Evolutionary conservation across 495 filamentous ascomycete genomes (phyloP).

Genomic region (Aspergillus leporis): DNA sequence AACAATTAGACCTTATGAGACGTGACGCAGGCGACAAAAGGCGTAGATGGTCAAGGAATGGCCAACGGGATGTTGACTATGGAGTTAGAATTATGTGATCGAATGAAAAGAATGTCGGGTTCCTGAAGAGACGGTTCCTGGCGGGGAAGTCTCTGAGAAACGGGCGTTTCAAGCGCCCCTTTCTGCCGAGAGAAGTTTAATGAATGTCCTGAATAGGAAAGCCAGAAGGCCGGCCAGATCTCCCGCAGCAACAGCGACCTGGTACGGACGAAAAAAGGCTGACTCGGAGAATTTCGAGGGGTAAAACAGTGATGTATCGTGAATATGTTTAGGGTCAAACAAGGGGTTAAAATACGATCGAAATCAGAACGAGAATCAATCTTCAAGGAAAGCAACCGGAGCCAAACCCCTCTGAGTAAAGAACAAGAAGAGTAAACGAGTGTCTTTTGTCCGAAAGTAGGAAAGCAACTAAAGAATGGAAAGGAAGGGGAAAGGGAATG

Average conservation of each 20-base stretch:
- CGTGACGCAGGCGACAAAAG: constrained; percentile 6
- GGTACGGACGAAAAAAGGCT: not conserved
- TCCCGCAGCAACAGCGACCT: constrained; percentile 6
- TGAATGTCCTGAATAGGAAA: constrained; percentile 13
- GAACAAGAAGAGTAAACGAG: constrained; percentile 12
- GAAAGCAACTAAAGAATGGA: constrained; percentile 10
- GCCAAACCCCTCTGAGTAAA: constrained; percentile 3
- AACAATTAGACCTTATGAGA: not conserved
- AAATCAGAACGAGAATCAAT: not conserved
- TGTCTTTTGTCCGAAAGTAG: constrained; percentile 12
- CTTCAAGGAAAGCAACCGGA: constrained; percentile 4
- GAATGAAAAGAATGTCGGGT: constrained; percentile 12
- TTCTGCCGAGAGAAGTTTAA: constrained; percentile 20
- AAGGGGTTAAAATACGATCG: not conserved
- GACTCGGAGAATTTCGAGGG: constrained; percentile 2
- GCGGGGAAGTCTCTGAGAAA: constrained; percentile 21
- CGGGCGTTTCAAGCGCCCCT: constrained; percentile 26
- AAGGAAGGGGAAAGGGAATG: constrained; percentile 7
- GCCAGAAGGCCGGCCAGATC: constrained; percentile 5
- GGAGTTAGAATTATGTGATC: constrained; percentile 9
- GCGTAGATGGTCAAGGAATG: not conserved
- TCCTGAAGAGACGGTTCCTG: constrained; percentile 16
- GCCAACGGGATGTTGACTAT: not conserved
- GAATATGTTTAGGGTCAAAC: not conserved
- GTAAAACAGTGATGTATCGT: not conserved